Base-by-base conservation (phyloP, 371 early-diverging fungal genomes). In the Saksenaea oblongispora region DNA sequence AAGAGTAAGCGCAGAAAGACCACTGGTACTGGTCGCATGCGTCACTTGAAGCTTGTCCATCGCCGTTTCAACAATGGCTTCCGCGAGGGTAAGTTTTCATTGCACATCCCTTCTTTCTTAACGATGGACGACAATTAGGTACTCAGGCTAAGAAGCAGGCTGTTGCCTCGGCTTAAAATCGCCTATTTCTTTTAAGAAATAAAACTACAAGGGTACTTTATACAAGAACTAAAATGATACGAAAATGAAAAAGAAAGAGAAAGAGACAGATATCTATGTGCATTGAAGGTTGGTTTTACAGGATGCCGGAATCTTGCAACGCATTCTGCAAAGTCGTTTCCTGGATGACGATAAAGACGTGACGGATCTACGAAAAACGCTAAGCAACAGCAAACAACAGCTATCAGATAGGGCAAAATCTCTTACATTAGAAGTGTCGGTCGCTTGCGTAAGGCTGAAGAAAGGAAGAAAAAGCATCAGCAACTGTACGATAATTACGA, bases 11-110 rank as follows among this genome's bases (percentile, higher is more conserved):
- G 98, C 74, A 93, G 98, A 89, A 94, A 93, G 90, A 95, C 96
- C 72, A 93, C 96, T 76, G 99, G 99, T 75, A 96, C 97, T 68
- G 99, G 99, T 70, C 93, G 98, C 79, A 95, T 95, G 95, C 86
- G 92, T 56, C 86, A 99, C 90, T 84, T 99, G 81, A 95, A 95
- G 89, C 86, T 75, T 70, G 84, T 97, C 54, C 80, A 91, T 75
- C 84, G 91, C 59, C 91, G 96, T 65, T 95, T 95, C 92, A 96
- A 93, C 89, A 96, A 95, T 87, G 96, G 96, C 67, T 97, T 97
- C 95, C 90, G 92, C 79, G 91, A 91, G 79, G 91, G 92, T 82
- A 62, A 59, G 60, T 10, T 1, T 4, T 7, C 18, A n/a, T 44
- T 18, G 15, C 14, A 10, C 1, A 44, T 44, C 7, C 18, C 47